Base-by-base conservation (phyloP, 805 yeast genomes). In the Zygotorulaspora florentina region DNA sequence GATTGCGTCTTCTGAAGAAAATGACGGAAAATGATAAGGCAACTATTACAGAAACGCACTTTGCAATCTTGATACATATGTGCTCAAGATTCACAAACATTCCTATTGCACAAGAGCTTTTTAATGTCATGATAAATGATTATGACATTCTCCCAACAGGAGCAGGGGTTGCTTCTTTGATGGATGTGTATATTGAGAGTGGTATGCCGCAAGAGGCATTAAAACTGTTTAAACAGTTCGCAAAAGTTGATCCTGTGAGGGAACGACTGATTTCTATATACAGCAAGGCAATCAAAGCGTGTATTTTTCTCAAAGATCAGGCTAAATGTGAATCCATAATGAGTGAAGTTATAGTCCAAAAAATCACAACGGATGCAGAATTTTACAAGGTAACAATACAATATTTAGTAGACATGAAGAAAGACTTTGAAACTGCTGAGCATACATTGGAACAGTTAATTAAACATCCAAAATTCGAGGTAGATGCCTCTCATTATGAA, bases 61-160 rank as follows among this genome's bases (percentile, higher is more conserved):
- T 63, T 42, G 44, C 59, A 0, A 51, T 57, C 5, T 26, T 61
- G 8, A 58, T 64, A 11, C 52, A 54, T 28, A 53, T 56, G 46
- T 63, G 67, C 44, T 46, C 59, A 2, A 57, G 54, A 25, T 44
- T 51, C 16, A 61, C 62, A 2, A 62, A 63, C 39, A 42, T 48
- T 35, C 35, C 55, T 12, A 54, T 64, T 37, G 68, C 68, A 2
- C 51, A 56, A 36, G 66, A 65, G 47, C 47, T 64, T 11, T 62
- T 62, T 40, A 51, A 55, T 38, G 50, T 64, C 12, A 65, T 65
- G 69, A 46, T 40, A 18, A 55, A 47, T 7, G 50, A 61, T 40
- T 64, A 61, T 48, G 47, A 56, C 30, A 62, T 64, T n/a, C 38
- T 11, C 9, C 67, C 67, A 1, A 54, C 65, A 4, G 53, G 62